Evolutionary conservation across 192 early-diverging fungal genomes (phyloP), one percentile per base, ranked within the genome.

Genomic region (Mortierella antarctica): DNA sequence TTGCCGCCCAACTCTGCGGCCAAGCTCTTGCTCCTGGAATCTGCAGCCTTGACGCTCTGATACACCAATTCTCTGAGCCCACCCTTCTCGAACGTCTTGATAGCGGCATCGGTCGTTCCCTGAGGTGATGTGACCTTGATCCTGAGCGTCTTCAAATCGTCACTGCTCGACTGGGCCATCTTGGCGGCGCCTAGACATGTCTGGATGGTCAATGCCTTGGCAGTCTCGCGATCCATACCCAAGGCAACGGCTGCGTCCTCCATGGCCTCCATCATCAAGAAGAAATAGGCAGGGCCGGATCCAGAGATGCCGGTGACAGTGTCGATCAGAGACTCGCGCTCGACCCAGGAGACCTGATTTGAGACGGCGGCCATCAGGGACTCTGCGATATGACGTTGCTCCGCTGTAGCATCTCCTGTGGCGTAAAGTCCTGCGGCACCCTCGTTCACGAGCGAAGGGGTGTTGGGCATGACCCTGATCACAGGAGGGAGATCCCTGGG

Each of bases 241-340:
- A 94, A 80, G 13, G 89, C 88, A 0, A 91, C 87, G 14, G 87
- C 96, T 7, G 94, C 93, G 54, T 95, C 88, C 75, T 95, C 91
- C 87, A 96, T 92, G 6, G 91, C 90, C 83, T 96, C 96, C 82
- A 96, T 89, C 63, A 98, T 85, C 71, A 96, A 82, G 86, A 98
- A 98, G 83, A 98, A 98, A 77, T 98, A 98, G 4, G 97, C 97
- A 5, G 97, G 97, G 6, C 97, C 97, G n/a, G 92, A 93, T 4
- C 97, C 95, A 59, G 92, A 93, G n/a, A 96, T 83, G 5, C 91
- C 94, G 1, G 95, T 96, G 45, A 97, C 96, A 0, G 95, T 90
- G 67, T 98, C 97, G 57, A 98, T 89, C 48, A 92, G 83, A 0
- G 54, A 47, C 69, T 98, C 96, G 2, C 71, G 69, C 20, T 93